Base-by-base conservation (phyloP, 1,139 yeast genomes). In the Geotrichum carabidarum region DNA sequence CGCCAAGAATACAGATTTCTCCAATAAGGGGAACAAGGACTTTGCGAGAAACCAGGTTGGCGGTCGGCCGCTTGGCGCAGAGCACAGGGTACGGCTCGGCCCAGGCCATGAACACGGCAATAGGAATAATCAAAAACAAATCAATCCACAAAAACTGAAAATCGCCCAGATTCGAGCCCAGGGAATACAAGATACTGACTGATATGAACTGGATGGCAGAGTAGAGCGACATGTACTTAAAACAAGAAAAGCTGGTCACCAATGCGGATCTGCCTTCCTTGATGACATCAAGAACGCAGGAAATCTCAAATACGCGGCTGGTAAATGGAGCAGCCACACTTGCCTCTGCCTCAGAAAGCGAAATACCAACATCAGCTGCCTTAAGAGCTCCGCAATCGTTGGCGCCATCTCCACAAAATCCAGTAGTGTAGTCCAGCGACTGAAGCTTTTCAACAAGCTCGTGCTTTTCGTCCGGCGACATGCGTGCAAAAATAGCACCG, bases 381-480 rank as follows among this genome's bases (percentile, higher is more conserved):
- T 91, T 93, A 57, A 93, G 75, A 0, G 99, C 99, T 62, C 99
- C 99, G 72, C 98, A 93, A 68, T 93, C 99, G 71, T 93, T 75
- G 32, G 78, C 78, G 18, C 78, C 99, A 72, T 93, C 99, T 37
- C 99, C 99, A 72, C 98, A 91, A 70, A 93, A 93, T 1, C 98
- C 96, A 45, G 90, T 95, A 0, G 96, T 89, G 67, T 91, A 93
- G 64, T 89, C 96, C 30, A 93, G 68, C 37, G 76, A 78, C 68
- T 90, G 96, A 22, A 93, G 73, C 66, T 86, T 91, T 64, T 87
- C 93, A 34, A 93, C 97, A 53, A 93, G 75, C 71, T 93, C 99
- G 68, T 93, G 97, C 67, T 93, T 93, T 67, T 93, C 99, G 70
- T 94, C 99, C 0, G 99, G 99, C 0, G 98, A 91, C 99, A 93